Evolutionary conservation across 2,329 filamentous ascomycete species (phyloP).

Genomic region (Parafenestella ontariensis): DNA sequence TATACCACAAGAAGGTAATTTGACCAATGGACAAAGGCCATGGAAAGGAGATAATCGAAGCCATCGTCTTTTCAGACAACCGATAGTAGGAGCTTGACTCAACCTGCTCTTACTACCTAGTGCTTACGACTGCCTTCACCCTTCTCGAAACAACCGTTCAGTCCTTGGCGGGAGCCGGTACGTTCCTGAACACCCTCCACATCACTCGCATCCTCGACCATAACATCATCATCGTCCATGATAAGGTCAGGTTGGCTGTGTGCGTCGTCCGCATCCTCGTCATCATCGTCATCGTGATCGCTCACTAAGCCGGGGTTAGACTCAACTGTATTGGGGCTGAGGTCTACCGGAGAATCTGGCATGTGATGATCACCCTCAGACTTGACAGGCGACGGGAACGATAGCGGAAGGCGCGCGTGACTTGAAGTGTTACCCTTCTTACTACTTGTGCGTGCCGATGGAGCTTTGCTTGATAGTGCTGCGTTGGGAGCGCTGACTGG

Average conservation of each 20-base stretch:
- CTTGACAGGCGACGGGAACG: constrained; percentile 38
- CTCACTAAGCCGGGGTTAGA: constrained; percentile 59
- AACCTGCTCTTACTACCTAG: constrained; percentile 35
- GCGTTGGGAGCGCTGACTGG: constrained; percentile 34
- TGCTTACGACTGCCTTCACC: constrained; percentile 47
- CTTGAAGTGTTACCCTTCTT: constrained; percentile 39
- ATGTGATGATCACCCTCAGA: constrained; percentile 36
- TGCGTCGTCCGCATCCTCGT: constrained; percentile 50
- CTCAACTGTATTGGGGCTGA: constrained; percentile 57
- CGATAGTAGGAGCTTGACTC: constrained; percentile 30
- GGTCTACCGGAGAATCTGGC: constrained; percentile 47
- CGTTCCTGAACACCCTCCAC: constrained; percentile 47
- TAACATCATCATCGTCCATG: constrained; percentile 45
- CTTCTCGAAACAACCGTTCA: constrained; percentile 44
- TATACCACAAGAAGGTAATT: constrained; percentile 23
- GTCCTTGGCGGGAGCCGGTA: constrained; percentile 38
- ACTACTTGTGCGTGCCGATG: constrained; percentile 41
- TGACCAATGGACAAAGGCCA: constrained; percentile 12
- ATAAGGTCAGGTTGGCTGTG: constrained; percentile 45
- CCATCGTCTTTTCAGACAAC: constrained; percentile 13
- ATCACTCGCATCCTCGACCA: constrained; percentile 50
- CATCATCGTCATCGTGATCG: constrained; percentile 59
- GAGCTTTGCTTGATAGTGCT: constrained; percentile 36
- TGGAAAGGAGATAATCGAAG: constrained; percentile 4
- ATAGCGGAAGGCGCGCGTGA: constrained; percentile 41